These are phyloP conservation scores for Withania somnifera DNA, from an alignment of 305 asterid species.

Conservation along the genomic window DNA sequence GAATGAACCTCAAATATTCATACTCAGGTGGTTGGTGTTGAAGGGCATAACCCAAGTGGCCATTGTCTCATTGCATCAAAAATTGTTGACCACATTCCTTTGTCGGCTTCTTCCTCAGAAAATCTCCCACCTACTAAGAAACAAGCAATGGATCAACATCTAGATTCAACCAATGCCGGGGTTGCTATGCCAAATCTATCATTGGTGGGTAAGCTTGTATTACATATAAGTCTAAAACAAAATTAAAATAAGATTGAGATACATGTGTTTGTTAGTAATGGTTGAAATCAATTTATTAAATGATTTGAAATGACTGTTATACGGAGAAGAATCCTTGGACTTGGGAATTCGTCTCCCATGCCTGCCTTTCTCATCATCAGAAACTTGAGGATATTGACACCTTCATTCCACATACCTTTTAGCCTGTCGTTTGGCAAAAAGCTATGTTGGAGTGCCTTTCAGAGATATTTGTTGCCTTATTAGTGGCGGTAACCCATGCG, in stretches of 20 bases:
- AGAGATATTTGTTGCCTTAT: neutral
- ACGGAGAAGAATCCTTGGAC: neutral
- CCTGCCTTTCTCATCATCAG: neutral
- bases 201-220: conserved; percentile 46
- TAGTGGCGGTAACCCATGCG: neutral
- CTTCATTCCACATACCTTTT: neutral
- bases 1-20: conserved; percentile 13
- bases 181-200: conserved; percentile 44
- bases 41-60: conserved; percentile 97
- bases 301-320: neutral
- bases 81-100: conserved; percentile 51
- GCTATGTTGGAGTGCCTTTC: neutral
- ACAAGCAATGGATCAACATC: conserved; percentile 46
- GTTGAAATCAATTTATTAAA: neutral
- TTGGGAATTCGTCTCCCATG: neutral
- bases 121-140: conserved; percentile 54
- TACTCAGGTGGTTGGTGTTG: conserved; percentile 74
- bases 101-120: conserved; percentile 33
- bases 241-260: neutral
- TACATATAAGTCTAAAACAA: neutral
- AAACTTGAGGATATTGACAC: neutral
- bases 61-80: conserved; percentile 90
- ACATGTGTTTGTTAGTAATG: neutral
- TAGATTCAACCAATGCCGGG: conserved; percentile 24
- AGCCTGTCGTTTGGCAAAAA: neutral